These are phyloP conservation scores for Sclerotinia trifoliorum DNA, from an alignment of 2,329 filamentous ascomycete species.

Conservation along the genomic window DNA sequence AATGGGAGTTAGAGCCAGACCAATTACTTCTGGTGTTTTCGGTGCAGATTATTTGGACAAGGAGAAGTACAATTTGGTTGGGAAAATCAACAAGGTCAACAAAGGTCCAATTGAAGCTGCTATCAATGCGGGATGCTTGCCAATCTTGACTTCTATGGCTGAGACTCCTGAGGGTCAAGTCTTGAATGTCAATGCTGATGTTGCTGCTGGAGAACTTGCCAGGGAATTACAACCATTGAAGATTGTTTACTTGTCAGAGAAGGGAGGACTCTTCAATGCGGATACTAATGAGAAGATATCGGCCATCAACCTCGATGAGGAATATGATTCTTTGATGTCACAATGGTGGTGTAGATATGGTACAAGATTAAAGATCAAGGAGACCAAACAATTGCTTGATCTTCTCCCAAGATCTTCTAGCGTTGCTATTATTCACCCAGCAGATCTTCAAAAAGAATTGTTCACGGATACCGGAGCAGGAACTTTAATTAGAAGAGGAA, in stretches of 20 bases:
- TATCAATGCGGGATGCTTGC: conserved; percentile 86
- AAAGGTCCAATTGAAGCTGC: conserved; percentile 86
- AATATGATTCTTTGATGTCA: conserved; percentile 88
- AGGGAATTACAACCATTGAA: conserved; percentile 88
- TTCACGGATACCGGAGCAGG: conserved; percentile 96
- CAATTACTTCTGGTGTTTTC: conserved; percentile 87
- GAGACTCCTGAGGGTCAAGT: conserved; percentile 89
- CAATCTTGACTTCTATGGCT: conserved; percentile 93
- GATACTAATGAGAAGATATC: conserved; percentile 95
- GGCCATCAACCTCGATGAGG: conserved; percentile 94
- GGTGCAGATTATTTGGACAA: conserved; percentile 93
- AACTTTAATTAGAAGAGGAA: conserved; percentile 86
- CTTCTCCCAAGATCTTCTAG: conserved; percentile 87
- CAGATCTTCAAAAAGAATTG: conserved; percentile 91
- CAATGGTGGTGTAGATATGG: conserved; percentile 95
- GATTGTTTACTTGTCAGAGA: conserved; percentile 98
- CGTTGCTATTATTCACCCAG: conserved; percentile 96
- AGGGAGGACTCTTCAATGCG: conserved; percentile 92
- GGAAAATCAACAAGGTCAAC: conserved; percentile 92
- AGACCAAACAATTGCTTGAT: conserved; percentile 91
- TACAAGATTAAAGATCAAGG: conserved; percentile 93
- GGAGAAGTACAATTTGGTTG: conserved; percentile 93
- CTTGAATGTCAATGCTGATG: conserved; percentile 96
- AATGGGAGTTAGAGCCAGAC: conserved; percentile 83
- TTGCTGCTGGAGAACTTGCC: conserved; percentile 90